phyloP scores from a whole-genome alignment of 1,284 basidiomycete genomes.

The Moniliophthora roreri region DNA sequence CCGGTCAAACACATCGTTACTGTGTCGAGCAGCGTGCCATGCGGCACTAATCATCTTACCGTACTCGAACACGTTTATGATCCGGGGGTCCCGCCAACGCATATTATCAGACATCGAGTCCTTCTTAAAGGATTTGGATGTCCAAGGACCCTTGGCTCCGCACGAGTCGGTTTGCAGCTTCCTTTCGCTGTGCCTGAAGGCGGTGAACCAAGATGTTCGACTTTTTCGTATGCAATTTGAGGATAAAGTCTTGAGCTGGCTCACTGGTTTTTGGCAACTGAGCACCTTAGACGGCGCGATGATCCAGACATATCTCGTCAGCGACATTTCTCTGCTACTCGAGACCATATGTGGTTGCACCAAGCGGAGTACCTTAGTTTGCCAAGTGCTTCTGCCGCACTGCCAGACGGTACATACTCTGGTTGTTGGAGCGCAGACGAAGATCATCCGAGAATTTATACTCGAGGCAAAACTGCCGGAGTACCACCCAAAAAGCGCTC shows the following conservation, averaged over 20 bases:
- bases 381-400: slow-evolving; percentile 58
- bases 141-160: slow-evolving; percentile 84
- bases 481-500: slow-evolving; percentile 21
- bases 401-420: slow-evolving; percentile 63
- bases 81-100: slow-evolving; percentile 37
- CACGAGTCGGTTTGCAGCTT: slow-evolving; percentile 87
- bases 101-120: slow-evolving; percentile 72
- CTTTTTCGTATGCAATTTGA: slow-evolving; percentile 81
- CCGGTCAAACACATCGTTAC: slow-evolving; percentile 59
- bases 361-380: slow-evolving; percentile 44
- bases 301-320: slow-evolving; percentile 50
- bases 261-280: slow-evolving; percentile 74
- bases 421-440: slow-evolving; percentile 54
- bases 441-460: slow-evolving; percentile 68
- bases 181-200: slow-evolving; percentile 61
- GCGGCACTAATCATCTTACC: slow-evolving; percentile 59
- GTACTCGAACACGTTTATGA: slow-evolving; percentile 25
- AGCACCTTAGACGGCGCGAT: slow-evolving; percentile 40
- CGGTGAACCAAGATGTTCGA: slow-evolving; percentile 76
- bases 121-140: slow-evolving; percentile 76
- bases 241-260: slow-evolving; percentile 83
- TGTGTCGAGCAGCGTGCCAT: slow-evolving; percentile 83
- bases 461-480: slow-evolving; percentile 62
- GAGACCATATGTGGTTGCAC: slow-evolving; percentile 60
- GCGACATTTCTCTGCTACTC: slow-evolving; percentile 66